Evolutionary conservation across 192 early-diverging fungal genomes (phyloP).

Genomic region (Coemansia erecta): DNA sequence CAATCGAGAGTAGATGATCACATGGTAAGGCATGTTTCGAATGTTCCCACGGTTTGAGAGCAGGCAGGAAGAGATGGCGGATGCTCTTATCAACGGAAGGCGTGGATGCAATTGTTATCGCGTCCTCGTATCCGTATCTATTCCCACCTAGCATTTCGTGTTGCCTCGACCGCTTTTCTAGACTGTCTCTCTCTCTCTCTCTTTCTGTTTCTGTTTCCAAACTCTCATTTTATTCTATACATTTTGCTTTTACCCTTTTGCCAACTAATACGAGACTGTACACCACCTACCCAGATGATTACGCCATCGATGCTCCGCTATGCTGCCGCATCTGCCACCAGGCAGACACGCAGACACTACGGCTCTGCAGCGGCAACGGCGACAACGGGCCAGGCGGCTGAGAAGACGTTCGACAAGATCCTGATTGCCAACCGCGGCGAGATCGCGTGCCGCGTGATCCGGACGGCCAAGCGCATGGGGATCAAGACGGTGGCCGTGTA

Average conservation of each 20-base stretch:
- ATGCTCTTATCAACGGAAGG: too few relatives aligned
- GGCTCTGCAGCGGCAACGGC: too few relatives aligned
- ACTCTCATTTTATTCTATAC: neutral
- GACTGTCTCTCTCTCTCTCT: too few relatives aligned
- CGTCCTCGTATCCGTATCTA: too few relatives aligned
- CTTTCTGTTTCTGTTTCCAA: too few relatives aligned
- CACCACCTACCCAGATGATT: neutral
- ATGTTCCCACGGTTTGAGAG: too few relatives aligned
- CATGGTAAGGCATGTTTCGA: neutral
- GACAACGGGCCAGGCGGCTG: neutral
- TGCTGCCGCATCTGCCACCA: neutral
- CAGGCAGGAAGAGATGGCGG: too few relatives aligned
- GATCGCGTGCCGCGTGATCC: slow-evolving; percentile 91
- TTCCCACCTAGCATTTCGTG: too few relatives aligned
- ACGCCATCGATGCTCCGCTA: neutral
- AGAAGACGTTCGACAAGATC: slow-evolving; percentile 77
- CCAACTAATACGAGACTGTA: neutral
- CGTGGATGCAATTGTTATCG: too few relatives aligned
- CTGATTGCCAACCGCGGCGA: slow-evolving; percentile 95
- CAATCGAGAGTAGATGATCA: neutral
- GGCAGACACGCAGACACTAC: neutral
- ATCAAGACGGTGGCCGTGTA: slow-evolving; percentile 94
- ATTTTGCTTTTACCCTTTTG: neutral
- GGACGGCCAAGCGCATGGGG: slow-evolving; percentile 87
- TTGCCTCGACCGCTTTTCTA: too few relatives aligned